phyloP scores from a whole-genome alignment of 164 flowering plant genomes.

The Chloranthus sessilifolius region DNA sequence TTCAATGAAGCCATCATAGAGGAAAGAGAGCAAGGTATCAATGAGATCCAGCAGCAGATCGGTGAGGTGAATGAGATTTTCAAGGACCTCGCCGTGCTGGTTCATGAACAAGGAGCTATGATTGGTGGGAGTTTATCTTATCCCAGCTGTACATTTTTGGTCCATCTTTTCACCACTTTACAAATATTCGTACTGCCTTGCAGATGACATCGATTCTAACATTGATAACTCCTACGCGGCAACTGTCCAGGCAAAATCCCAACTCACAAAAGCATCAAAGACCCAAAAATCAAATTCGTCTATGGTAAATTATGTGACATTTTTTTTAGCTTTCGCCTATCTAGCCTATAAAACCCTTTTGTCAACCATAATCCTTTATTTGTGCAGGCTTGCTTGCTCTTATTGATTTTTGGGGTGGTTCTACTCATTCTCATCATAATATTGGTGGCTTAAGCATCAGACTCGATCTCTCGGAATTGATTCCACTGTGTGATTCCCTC shows the following conservation, averaged over 20 bases:
- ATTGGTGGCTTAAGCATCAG: constrained; percentile 64
- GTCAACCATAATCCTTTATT: not conserved
- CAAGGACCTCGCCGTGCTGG: constrained; percentile 72
- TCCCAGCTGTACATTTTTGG: not conserved
- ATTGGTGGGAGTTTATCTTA: constrained; percentile 43
- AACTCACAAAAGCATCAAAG: constrained; percentile 81
- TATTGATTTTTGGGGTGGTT: constrained; percentile 86
- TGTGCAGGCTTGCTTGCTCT: constrained; percentile 75
- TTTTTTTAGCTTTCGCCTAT: not conserved
- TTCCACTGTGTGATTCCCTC: too few relatives aligned
- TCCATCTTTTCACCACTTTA: not conserved
- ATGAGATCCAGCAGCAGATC: constrained; percentile 71
- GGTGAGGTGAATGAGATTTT: constrained; percentile 78
- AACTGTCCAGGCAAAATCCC: constrained; percentile 65
- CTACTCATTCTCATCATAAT: constrained; percentile 70
- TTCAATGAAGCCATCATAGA: constrained; percentile 74
- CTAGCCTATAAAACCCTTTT: not conserved
- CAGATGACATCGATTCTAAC: constrained; percentile 83
- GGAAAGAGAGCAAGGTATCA: constrained; percentile 79
- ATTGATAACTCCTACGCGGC: constrained; percentile 64
- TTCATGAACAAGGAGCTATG: constrained; percentile 65
- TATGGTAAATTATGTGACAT: constrained; percentile 41
- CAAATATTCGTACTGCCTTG: not conserved
- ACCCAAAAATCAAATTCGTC: constrained; percentile 91
- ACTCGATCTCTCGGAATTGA: too few relatives aligned